Base-by-base conservation (phyloP, 2,329 filamentous ascomycete species). In the Xenoacremonium recifei region DNA sequence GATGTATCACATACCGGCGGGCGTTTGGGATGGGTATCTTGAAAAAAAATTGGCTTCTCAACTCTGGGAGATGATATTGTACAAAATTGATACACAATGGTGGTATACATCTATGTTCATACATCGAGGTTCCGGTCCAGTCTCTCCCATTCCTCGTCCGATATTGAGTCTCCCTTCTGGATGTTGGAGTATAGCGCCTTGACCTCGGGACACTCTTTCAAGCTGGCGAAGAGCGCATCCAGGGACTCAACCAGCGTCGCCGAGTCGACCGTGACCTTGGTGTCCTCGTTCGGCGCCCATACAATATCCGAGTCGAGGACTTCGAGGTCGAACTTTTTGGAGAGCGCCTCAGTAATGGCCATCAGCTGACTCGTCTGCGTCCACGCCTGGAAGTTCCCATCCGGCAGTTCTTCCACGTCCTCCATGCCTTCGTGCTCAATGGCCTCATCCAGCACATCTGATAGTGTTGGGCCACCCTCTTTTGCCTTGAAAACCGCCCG, bases 221-320 rank as follows among this genome's bases (percentile, higher is more conserved):
- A 54, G 6, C 70, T 66, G 11, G 77, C 71, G 16, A 83, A 57
- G 20, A 95, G 77, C 4, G 76, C 70, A 32, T 73, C 71, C 20
- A 96, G 69, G 15, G 72, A 68, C 37, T 76, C 68, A 1, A 76
- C 73, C 2, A 77, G 73, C 11, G 77, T 71, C 12, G 75, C 68
- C 13, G 77, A 74, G 44, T 84, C 76, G 29, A 91, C 55, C 6
- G 72, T 70, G 15, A 87, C 79, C 61, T 79, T 80, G 1, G 87
- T 91, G 48, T 96, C 90, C 56, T 85, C 80, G 46, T 92, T 93
- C 0, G 89, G 79, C 45, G 85, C 80, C 84, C 89, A 96, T 32
- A 96, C 76, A 39, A 96, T 92, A 42, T 95, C 88, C 15, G 82
- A 82, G 52, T 81, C 84, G 41, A 85, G 70, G 34, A 95, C 78